These are phyloP conservation scores for Daldinia loculata DNA, from an alignment of 495 filamentous ascomycete species.

Conservation along the genomic window DNA sequence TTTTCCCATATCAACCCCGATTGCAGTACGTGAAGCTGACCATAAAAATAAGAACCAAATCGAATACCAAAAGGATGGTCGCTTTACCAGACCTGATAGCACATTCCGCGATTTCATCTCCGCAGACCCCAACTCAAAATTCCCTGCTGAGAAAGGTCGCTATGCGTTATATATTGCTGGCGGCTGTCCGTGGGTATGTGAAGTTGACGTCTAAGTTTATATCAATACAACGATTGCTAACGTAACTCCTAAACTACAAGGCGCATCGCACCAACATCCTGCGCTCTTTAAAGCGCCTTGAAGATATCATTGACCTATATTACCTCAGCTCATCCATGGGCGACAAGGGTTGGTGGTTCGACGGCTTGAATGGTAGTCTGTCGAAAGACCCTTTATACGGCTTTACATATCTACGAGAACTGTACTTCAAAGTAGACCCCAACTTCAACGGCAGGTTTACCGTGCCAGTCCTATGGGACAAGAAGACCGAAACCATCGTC, in stretches of 20 bases:
- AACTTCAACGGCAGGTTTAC: constrained; percentile 72
- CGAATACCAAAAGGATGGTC: constrained; percentile 55
- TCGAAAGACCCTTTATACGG: constrained; percentile 69
- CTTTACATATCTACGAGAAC: constrained; percentile 66
- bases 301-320: constrained; percentile 67
- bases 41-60: constrained; percentile 21
- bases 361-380: constrained; percentile 60
- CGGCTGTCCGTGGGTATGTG: constrained; percentile 70
- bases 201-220: neutral
- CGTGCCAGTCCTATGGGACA: constrained; percentile 78
- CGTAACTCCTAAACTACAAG: constrained; percentile 19
- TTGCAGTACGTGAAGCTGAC: constrained; percentile 12
- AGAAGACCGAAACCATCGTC: constrained; percentile 70
- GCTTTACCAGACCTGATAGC: constrained; percentile 60
- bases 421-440: constrained; percentile 72
- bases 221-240: constrained; percentile 8
- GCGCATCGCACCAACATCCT: constrained; percentile 74
- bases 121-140: constrained; percentile 57
- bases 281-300: constrained; percentile 70
- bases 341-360: constrained; percentile 73
- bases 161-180: constrained; percentile 74
- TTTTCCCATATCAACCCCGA: neutral
- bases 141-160: constrained; percentile 71
- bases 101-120: constrained; percentile 61
- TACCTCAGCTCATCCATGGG: constrained; percentile 61